A percentile compares a stretch with the other conserved stretches of the same genome.
Conservation (phyloP, 2,329 filamentous ascomycete species). For the Paracamarosporium sp. region DNA sequence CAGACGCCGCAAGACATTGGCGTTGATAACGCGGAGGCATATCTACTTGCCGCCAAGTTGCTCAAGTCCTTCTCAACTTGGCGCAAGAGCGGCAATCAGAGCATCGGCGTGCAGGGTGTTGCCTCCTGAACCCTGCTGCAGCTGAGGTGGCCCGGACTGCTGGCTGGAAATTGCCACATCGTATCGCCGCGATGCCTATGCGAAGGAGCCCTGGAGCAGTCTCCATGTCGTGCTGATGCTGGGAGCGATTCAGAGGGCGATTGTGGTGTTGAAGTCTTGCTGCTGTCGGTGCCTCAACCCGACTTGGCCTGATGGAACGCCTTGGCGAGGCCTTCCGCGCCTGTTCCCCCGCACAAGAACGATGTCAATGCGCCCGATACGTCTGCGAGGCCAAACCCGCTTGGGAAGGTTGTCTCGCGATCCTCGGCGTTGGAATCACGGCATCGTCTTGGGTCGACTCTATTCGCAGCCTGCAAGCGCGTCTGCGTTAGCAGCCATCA, state of each 20-base stretch:
- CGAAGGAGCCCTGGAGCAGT: neutral
- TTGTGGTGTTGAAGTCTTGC: neutral
- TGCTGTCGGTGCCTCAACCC: constrained; percentile 13
- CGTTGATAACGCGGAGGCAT: constrained; percentile 27
- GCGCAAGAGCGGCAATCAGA: constrained; percentile 26
- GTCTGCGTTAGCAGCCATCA: neutral
- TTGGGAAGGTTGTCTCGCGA: constrained; percentile 23
- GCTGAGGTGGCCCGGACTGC: neutral
- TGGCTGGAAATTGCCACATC: neutral
- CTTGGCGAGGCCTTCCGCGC: constrained; percentile 4
- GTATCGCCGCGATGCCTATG: neutral
- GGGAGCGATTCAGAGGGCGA: neutral
- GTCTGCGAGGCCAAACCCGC: constrained; percentile 17
- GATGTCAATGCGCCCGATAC: constrained; percentile 1
- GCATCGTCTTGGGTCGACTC: neutral
- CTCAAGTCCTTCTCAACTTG: constrained; percentile 37
- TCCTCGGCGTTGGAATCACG: neutral
- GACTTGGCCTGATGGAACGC: constrained; percentile 9
- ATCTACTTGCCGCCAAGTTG: constrained; percentile 24
- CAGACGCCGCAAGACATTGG: constrained; percentile 15
- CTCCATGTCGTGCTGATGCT: neutral
- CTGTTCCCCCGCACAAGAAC: constrained; percentile 5
- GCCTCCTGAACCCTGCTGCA: neutral
- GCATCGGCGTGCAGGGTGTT: neutral
- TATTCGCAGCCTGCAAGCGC: neutral